Conservation (phyloP, 768 basidiomycete genomes). For the Mycena venus region DNA sequence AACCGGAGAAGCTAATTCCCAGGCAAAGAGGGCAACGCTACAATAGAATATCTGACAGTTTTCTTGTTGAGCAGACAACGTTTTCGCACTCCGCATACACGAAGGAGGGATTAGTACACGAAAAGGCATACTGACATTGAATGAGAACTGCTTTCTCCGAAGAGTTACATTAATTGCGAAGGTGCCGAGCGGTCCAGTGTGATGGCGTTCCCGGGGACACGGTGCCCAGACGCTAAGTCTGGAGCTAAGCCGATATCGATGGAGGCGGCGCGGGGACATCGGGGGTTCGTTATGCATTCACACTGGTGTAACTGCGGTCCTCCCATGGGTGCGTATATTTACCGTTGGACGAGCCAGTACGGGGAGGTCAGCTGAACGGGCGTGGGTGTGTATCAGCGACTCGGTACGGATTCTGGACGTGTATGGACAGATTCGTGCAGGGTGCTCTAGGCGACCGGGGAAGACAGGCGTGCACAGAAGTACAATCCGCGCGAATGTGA, state of each 20-base stretch:
- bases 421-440: background rate
- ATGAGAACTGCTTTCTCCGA: background rate
- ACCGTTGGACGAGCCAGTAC: background rate
- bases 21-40: background rate
- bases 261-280: slow-evolving; percentile 15
- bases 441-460: background rate
- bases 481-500: background rate
- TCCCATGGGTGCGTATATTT: slow-evolving; percentile 23
- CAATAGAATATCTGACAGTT: background rate
- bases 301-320: background rate
- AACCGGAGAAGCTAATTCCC: background rate
- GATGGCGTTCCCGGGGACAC: background rate
- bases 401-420: background rate
- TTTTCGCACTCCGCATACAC: background rate
- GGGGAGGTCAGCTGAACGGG: slow-evolving; percentile 12
- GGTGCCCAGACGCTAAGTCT: background rate
- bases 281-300: background rate
- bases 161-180: slow-evolving; percentile 8
- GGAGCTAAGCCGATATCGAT: background rate
- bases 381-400: slow-evolving; percentile 4
- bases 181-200: background rate
- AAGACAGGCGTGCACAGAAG: background rate
- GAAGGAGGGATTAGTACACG: background rate
- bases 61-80: background rate
- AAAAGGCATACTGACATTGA: too few species aligned